Base-by-base conservation (phyloP, 352 stramenopile genomes). In the Phytophthora idaei region DNA sequence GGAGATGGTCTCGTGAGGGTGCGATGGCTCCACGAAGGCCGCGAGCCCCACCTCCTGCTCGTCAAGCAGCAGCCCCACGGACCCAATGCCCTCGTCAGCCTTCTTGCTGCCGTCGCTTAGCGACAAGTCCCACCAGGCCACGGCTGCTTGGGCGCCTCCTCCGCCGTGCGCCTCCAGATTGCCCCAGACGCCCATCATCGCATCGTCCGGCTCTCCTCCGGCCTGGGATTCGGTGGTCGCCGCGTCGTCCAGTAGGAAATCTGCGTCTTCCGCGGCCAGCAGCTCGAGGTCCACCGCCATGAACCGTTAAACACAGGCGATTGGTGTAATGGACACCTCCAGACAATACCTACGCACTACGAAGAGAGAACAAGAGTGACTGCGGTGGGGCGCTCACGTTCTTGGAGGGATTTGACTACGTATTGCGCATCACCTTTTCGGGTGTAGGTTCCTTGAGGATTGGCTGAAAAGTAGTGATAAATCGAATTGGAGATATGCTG, bases 241-340 rank as follows among this genome's bases (percentile, higher is more conserved):
- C 21, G 69, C 52, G 55, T 76, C 69, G 39, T 78, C 73, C 50
- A 68, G 61, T 9, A 74, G 50, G 47, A 65, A 60, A 47, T 69
- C 32, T 31, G 67, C 61, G 57, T 70, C 64, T 56, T 49, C 46
- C 10, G 44, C 59, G 7, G 63, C 67, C 32, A 73, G 21, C n/a
- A 73, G 54, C 61, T 73, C 66, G 11, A 73, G 54, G 28, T 73
- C 60, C 17, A 69, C 42, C 42, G 57, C 66, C 66, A 73, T 73
- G 32, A 41, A 59, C 12, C 5, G 36, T 9, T n/a, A 42, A 42
- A 34, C 36, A 29, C 17, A 52, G 9, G 10, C 4, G 32, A 37
- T 28, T n/a, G 29, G 36, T 37, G 32, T 48, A 14, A 6, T 4
- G 42, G 9, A 34, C 39, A 14, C 36, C 10, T 42, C 9, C 36